Evolutionary conservation across 345 rosid species (phyloP).

Genomic region (Linum usitatissimum): DNA sequence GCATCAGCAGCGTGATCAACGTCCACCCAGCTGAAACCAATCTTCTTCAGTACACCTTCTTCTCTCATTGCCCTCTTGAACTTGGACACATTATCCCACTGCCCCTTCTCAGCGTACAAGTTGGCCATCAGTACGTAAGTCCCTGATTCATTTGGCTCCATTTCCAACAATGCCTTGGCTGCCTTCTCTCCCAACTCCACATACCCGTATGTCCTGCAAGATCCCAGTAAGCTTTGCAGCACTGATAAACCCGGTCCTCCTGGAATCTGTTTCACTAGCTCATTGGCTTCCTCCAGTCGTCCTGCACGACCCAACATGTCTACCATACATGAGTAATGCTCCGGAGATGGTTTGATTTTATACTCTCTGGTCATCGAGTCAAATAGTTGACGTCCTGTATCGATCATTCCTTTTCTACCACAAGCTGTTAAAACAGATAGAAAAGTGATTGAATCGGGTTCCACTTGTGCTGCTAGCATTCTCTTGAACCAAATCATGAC

Average conservation of each 20-base stretch:
- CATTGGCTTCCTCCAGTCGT: conserved; percentile 60
- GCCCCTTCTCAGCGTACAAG: conserved; percentile 70
- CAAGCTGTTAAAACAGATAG: conserved; percentile 70
- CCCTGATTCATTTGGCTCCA: conserved; percentile 61
- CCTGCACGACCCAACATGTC: conserved; percentile 87
- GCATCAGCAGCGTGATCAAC: conserved; percentile 29
- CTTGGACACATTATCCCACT: conserved; percentile 63
- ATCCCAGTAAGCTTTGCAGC: conserved; percentile 76
- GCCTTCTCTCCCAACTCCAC: conserved; percentile 59
- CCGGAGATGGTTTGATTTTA: conserved; percentile 48
- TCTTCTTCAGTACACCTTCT: conserved; percentile 70
- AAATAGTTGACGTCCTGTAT: conserved; percentile 47
- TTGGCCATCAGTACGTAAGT: conserved; percentile 74
- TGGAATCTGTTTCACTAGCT: conserved; percentile 41
- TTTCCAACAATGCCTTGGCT: conserved; percentile 40
- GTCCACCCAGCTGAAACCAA: conserved; percentile 81
- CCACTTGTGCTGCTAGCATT: conserved; percentile 46
- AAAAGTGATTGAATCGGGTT: conserved; percentile 71
- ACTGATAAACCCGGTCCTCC: conserved; percentile 59
- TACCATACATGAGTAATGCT: conserved; percentile 87
- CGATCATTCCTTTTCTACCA: conserved; percentile 71
- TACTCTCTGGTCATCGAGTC: conserved; percentile 45
- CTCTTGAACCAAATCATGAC: conserved; percentile 49
- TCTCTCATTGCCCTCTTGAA: conserved; percentile 58
- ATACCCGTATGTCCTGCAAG: conserved; percentile 64